These are phyloP conservation scores for Grosmannia serpens DNA, from an alignment of 2,329 filamentous ascomycete species.

Conservation along the genomic window DNA sequence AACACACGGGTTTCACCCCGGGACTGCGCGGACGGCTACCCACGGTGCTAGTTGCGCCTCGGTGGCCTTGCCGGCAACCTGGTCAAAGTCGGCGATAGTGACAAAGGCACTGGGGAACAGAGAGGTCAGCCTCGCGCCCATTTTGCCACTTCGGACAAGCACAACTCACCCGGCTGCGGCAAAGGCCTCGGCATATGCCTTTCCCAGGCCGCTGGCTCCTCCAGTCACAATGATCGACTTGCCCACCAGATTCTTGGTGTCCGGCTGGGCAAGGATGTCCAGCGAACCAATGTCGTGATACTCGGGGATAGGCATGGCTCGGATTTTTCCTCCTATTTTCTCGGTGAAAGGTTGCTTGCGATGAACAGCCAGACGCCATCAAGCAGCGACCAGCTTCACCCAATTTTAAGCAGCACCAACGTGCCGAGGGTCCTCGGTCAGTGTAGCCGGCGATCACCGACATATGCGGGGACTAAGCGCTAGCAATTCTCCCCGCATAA, in stretches of 20 bases:
- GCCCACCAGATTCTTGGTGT: constrained; percentile 18
- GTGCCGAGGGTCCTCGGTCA: not conserved
- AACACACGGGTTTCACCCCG: not conserved
- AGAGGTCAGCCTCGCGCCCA: not conserved
- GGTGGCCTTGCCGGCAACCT: constrained; percentile 16
- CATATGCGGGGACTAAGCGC: not conserved
- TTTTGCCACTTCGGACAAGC: not conserved
- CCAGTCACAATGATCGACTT: constrained; percentile 37
- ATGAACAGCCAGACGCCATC: not conserved
- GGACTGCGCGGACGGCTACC: constrained; percentile 1
- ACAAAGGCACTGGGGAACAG: constrained; percentile 22
- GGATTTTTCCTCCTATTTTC: not conserved
- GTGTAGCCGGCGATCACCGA: not conserved
- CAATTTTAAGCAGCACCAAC: not conserved
- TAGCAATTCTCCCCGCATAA: not conserved
- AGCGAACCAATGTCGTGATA: constrained; percentile 2
- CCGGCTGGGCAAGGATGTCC: constrained; percentile 5
- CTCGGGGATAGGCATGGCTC: constrained; percentile 3
- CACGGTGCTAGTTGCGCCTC: constrained; percentile 4
- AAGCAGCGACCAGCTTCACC: not conserved
- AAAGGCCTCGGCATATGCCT: constrained; percentile 23
- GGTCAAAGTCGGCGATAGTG: constrained; percentile 27
- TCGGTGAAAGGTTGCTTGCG: not conserved
- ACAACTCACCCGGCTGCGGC: constrained; percentile 15
- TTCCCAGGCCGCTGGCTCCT: constrained; percentile 30